These are phyloP conservation scores for Hygrophorus russula DNA, from an alignment of 768 basidiomycete species.

Conservation along the genomic window DNA sequence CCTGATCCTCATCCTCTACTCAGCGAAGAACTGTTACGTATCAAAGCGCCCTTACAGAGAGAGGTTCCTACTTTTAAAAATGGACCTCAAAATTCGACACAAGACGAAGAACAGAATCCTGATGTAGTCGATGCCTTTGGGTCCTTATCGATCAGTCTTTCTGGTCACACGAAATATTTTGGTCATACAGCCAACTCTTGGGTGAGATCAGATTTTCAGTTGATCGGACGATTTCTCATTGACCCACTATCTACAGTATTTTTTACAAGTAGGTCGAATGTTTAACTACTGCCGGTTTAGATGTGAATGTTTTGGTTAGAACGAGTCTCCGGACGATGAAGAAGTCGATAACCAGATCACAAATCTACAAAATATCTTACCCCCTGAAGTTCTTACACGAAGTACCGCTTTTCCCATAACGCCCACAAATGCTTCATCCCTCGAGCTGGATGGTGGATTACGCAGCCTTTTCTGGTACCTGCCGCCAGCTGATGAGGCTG, in stretches of 20 bases:
- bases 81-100: conserved; percentile 22
- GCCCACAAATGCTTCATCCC: conserved; percentile 23
- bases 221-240: conserved; percentile 7
- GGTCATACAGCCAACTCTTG: conserved; percentile 70
- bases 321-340: conserved; percentile 48
- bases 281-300: background rate
- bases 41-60: conserved; percentile 69
- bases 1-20: conserved; percentile 56
- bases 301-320: conserved; percentile 26
- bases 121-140: conserved; percentile 77
- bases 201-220: conserved; percentile 30
- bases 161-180: conserved; percentile 66
- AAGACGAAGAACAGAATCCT: conserved; percentile 53
- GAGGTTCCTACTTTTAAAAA: conserved; percentile 40
- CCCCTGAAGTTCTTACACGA: conserved; percentile 50
- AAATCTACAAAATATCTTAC: conserved; percentile 43
- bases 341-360: conserved; percentile 36
- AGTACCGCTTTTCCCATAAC: conserved; percentile 60
- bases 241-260: conserved; percentile 36
- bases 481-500: conserved; percentile 47
- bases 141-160: conserved; percentile 60
- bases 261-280: conserved; percentile 48
- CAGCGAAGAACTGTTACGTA: conserved; percentile 56
- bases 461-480: conserved; percentile 61
- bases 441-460: conserved; percentile 34